These are phyloP conservation scores for Diplodia mutila DNA, from an alignment of 2,329 filamentous ascomycete genomes.

Conservation along the genomic window DNA sequence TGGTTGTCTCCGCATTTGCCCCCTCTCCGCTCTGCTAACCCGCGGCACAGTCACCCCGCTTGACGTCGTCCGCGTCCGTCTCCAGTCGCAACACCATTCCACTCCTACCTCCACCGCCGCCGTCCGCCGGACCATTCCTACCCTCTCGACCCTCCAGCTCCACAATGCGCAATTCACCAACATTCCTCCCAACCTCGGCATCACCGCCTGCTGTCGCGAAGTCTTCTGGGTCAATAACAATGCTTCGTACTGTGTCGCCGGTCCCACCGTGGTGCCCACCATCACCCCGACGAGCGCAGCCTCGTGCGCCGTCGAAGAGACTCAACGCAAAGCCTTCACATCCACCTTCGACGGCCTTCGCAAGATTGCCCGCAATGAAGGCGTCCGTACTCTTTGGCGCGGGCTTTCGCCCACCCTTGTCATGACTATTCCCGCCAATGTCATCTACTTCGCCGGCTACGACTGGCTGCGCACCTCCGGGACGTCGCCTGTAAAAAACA, in stretches of 20 bases:
- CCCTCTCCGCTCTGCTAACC: slow-evolving; percentile 9
- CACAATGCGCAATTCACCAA: slow-evolving; percentile 58
- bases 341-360: slow-evolving; percentile 89
- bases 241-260: slow-evolving; percentile 78
- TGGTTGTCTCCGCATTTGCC: slow-evolving; percentile 18
- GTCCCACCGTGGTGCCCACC: slow-evolving; percentile 46
- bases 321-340: slow-evolving; percentile 79
- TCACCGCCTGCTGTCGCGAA: slow-evolving; percentile 93
- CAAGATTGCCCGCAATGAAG: slow-evolving; percentile 95
- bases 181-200: slow-evolving; percentile 82
- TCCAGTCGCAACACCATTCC: slow-evolving; percentile 77
- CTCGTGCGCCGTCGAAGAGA: slow-evolving; percentile 86
- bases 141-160: slow-evolving; percentile 43
- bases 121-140: slow-evolving; percentile 37
- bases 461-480: slow-evolving; percentile 84
- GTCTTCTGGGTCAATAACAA: slow-evolving; percentile 95
- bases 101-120: slow-evolving; percentile 50
- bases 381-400: slow-evolving; percentile 82
- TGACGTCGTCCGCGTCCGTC: slow-evolving; percentile 91
- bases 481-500: slow-evolving; percentile 69
- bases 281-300: slow-evolving; percentile 50
- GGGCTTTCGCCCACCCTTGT: slow-evolving; percentile 90
- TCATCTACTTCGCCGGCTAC: slow-evolving; percentile 98
- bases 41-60: slow-evolving; percentile 83
- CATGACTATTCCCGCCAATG: slow-evolving; percentile 94